These are phyloP conservation scores for Cymbopogon citratus DNA, from an alignment of 176 grass and related monocot genomes.

Conservation along the genomic window DNA sequence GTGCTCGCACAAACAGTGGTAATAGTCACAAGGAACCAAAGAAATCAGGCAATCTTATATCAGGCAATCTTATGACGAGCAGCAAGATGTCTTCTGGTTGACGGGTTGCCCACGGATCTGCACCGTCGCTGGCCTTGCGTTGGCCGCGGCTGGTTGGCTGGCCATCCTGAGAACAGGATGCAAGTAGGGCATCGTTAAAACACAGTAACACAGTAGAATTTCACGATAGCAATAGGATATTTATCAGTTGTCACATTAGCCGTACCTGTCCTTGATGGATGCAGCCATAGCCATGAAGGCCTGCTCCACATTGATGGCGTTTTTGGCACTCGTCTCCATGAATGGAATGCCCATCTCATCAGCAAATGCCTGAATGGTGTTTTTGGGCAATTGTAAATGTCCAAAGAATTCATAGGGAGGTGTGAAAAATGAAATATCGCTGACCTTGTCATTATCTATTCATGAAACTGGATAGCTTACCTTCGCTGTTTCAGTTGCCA, in stretches of 20 bases:
- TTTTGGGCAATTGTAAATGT: neutral
- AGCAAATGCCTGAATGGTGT: constrained; percentile 51
- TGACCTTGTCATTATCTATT: neutral
- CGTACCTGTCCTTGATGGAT: constrained; percentile 60
- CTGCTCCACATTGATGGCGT: constrained; percentile 63
- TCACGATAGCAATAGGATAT: neutral
- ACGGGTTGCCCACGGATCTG: constrained; percentile 69
- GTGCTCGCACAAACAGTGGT: neutral
- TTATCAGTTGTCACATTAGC: too few relatives aligned
- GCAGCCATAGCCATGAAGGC: constrained; percentile 74
- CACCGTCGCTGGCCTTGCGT: constrained; percentile 53
- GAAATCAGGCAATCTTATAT: constrained; percentile 21
- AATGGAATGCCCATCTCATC: constrained; percentile 75
- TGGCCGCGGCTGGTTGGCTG: constrained; percentile 48
- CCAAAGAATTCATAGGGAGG: neutral
- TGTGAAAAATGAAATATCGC: neutral
- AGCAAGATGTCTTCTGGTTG: constrained; percentile 57
- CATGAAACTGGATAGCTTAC: neutral
- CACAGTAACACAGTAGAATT: neutral
- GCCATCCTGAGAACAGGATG: constrained; percentile 50
- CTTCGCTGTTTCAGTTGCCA: constrained; percentile 70
- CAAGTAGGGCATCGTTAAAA: neutral
- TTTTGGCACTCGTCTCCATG: constrained; percentile 75
- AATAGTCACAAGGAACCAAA: neutral
- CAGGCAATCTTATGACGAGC: constrained; percentile 43